A percentile compares a stretch with the other conserved stretches of the same genome.
Evolutionary conservation across 2,329 filamentous ascomycete species (phyloP).

Genomic region (Aspergillus aculeatus): DNA sequence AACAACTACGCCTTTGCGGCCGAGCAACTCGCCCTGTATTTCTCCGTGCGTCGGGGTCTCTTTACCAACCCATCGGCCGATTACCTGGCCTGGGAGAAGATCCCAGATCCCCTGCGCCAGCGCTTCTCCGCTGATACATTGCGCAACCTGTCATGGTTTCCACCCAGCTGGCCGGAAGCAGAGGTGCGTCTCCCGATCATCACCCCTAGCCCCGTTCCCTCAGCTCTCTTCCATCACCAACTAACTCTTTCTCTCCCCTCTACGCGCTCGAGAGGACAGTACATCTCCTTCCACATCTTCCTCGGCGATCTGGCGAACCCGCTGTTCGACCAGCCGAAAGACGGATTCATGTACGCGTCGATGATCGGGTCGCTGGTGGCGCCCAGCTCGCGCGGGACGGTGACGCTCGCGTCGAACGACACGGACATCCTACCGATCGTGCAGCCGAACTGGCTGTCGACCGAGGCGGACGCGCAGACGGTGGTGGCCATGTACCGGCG

Average conservation of each 20-base stretch:
- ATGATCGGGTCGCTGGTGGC: conserved; percentile 36
- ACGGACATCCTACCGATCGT: conserved; percentile 39
- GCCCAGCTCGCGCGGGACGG: conserved; percentile 45
- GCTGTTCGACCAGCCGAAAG: not conserved
- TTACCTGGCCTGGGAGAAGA: conserved; percentile 13
- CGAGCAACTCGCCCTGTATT: conserved; percentile 3
- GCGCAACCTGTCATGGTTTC: not conserved
- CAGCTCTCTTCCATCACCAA: too few species aligned
- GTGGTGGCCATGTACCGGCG: conserved; percentile 45
- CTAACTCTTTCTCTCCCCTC: too few species aligned
- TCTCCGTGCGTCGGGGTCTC: not conserved
- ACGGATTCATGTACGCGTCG: conserved; percentile 31
- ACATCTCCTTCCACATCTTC: not conserved
- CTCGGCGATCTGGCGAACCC: not conserved
- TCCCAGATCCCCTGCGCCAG: not conserved
- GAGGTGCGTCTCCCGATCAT: not conserved
- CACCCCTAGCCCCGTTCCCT: too few species aligned
- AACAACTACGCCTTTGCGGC: conserved; percentile 16
- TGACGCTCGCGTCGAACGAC: conserved; percentile 38
- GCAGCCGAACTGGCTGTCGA: conserved; percentile 45
- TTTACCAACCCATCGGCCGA: conserved; percentile 3
- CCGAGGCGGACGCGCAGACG: conserved; percentile 44
- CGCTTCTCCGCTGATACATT: not conserved
- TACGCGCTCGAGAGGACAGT: not conserved
- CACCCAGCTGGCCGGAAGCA: conserved; percentile 13